These are phyloP conservation scores for Cyclanthera cordifolia DNA, from an alignment of 306 rosid species.

Conservation along the genomic window DNA sequence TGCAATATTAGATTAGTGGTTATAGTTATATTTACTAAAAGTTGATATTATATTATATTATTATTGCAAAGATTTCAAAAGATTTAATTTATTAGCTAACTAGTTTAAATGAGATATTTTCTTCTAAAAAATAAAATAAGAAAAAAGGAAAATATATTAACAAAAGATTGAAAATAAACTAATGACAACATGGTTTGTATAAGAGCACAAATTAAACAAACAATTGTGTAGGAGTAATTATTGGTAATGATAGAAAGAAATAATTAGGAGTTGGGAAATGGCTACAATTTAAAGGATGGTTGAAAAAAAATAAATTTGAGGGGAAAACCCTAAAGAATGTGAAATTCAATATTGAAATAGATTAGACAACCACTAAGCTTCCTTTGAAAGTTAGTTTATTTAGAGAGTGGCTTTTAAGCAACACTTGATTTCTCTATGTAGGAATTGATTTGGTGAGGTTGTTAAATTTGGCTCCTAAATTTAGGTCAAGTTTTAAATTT, in stretches of 20 bases:
- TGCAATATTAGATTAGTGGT: too few relatives aligned
- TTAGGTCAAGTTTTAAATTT: neutral
- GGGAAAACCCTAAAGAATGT: neutral
- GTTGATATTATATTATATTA: too few relatives aligned
- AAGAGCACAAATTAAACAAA: too few relatives aligned
- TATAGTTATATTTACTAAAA: too few relatives aligned
- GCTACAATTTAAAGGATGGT: neutral
- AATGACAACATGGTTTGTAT: too few relatives aligned
- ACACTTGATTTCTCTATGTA: slow-evolving; percentile 9
- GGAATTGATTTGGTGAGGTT: neutral
- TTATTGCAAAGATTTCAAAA: too few relatives aligned
- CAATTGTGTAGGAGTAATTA: neutral
- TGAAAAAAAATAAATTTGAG: neutral
- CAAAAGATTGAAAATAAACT: too few relatives aligned
- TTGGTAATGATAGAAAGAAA: neutral
- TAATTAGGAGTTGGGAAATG: neutral
- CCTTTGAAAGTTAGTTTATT: slow-evolving; percentile 22
- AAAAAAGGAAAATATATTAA: too few relatives aligned
- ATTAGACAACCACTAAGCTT: slow-evolving; percentile 39
- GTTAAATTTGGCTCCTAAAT: neutral
- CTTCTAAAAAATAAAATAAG: too few relatives aligned
- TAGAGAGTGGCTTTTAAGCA: slow-evolving; percentile 60
- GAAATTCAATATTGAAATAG: neutral
- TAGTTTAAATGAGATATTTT: too few relatives aligned
- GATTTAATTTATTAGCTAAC: too few relatives aligned